Conservation (phyloP, 208 protist genomes). For the Leishmania amazonensis region DNA sequence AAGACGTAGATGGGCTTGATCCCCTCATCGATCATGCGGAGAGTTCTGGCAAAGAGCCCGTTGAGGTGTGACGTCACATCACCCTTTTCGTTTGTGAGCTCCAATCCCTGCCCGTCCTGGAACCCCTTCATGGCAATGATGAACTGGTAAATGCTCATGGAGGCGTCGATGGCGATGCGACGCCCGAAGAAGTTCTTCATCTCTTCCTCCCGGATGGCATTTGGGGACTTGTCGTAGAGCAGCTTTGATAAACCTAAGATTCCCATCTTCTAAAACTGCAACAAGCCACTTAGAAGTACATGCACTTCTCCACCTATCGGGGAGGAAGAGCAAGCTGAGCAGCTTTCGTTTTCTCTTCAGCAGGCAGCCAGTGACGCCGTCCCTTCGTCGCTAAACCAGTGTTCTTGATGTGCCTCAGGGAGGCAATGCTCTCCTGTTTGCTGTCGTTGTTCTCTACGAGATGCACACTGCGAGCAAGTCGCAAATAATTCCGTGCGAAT, state of each 20-base stretch:
- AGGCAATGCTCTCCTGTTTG: background rate
- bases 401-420: background rate
- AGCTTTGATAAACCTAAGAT: conserved; percentile 97
- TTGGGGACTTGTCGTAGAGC: conserved; percentile 94
- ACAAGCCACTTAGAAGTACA: background rate
- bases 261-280: conserved; percentile 83
- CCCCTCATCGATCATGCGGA: conserved; percentile 98
- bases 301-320: background rate
- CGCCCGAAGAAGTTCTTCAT: conserved; percentile 98
- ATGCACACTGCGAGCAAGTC: background rate
- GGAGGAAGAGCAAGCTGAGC: background rate
- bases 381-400: background rate
- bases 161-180: conserved; percentile 99
- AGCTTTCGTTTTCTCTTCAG: background rate
- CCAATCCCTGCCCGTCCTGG: conserved; percentile 84
- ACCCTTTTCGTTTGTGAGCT: conserved; percentile 96
- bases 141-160: conserved; percentile 99
- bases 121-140: conserved; percentile 96
- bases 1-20: conserved; percentile 99
- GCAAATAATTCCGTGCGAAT: background rate
- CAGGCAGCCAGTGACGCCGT: background rate
- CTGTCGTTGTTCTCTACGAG: no score
- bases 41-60: conserved; percentile 98
- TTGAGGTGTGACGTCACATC: conserved; percentile 98
- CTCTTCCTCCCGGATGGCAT: conserved; percentile 90